Conservation (phyloP, 1,139 yeast species). For the Yamadazyma triangularis region DNA sequence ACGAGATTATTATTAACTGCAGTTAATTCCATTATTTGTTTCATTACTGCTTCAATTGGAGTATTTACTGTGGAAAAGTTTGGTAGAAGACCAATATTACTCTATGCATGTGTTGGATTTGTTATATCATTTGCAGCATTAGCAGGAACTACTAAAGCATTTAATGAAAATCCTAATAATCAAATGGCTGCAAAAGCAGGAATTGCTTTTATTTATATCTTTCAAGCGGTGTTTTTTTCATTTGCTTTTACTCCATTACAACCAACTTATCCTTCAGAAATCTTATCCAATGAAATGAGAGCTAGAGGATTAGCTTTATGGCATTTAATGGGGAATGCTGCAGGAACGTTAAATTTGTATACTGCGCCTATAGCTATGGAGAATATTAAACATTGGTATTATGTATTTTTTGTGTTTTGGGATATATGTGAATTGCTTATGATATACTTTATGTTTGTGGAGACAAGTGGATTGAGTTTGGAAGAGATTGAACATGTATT, state of each 20-base stretch:
- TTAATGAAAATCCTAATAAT: slow-evolving; percentile 19
- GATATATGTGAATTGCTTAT: slow-evolving; percentile 10
- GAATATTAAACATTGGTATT: slow-evolving; percentile 13
- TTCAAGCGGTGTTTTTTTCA: slow-evolving; percentile 12
- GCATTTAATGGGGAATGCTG: slow-evolving; percentile 8
- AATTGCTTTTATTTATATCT: slow-evolving; percentile 12
- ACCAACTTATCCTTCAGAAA: slow-evolving; percentile 13
- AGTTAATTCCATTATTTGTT: slow-evolving; percentile 13
- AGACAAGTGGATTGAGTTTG: slow-evolving; percentile 19
- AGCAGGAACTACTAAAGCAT: slow-evolving; percentile 23
- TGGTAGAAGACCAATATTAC: slow-evolving; percentile 16
- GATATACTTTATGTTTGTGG: slow-evolving; percentile 21
- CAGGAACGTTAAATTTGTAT: slow-evolving; percentile 11
- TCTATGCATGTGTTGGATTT: slow-evolving; percentile 13
- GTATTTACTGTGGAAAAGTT: slow-evolving; percentile 16
- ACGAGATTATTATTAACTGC: slow-evolving; percentile 15
- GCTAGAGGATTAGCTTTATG: slow-evolving; percentile 9
- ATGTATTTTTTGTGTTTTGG: slow-evolving; percentile 13
- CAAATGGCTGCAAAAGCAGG: slow-evolving; percentile 8
- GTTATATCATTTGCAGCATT: slow-evolving; percentile 12
- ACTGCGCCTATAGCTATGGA: slow-evolving; percentile 14
- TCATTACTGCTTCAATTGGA: too few species aligned
- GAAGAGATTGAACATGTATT: slow-evolving; percentile 21
- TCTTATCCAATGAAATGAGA: slow-evolving; percentile 10
- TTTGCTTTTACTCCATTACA: slow-evolving; percentile 15